Conservation (phyloP, 2,329 filamentous ascomycete species). For the Colletotrichum destructivum region DNA sequence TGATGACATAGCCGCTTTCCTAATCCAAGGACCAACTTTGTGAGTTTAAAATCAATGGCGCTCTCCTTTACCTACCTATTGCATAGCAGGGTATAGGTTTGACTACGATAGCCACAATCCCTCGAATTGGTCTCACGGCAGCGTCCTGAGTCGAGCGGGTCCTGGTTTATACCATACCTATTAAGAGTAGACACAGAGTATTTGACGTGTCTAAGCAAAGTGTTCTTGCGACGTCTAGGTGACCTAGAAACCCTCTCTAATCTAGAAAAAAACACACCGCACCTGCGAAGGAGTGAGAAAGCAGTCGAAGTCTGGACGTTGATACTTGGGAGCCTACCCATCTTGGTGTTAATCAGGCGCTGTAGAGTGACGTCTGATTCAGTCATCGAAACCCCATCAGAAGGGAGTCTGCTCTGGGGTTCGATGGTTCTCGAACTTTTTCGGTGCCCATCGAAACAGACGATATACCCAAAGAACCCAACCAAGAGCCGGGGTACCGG, state of each 20-base stretch:
- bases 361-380: background rate
- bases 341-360: background rate
- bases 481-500: background rate
- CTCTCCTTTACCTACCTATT: background rate
- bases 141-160: background rate
- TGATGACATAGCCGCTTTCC: background rate
- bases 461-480: background rate
- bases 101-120: background rate
- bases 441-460: background rate
- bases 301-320: background rate
- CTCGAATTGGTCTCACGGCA: background rate
- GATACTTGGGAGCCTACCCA: background rate
- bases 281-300: background rate
- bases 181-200: background rate
- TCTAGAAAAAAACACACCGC: background rate
- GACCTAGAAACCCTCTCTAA: background rate
- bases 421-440: conserved; percentile 21
- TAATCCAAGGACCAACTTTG: background rate
- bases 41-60: background rate
- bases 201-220: background rate
- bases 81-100: background rate
- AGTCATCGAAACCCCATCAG: background rate
- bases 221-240: background rate
- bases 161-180: background rate
- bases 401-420: background rate